These are phyloP conservation scores for Yamadazyma diddensiae DNA, from an alignment of 1,139 yeast species.

Conservation along the genomic window DNA sequence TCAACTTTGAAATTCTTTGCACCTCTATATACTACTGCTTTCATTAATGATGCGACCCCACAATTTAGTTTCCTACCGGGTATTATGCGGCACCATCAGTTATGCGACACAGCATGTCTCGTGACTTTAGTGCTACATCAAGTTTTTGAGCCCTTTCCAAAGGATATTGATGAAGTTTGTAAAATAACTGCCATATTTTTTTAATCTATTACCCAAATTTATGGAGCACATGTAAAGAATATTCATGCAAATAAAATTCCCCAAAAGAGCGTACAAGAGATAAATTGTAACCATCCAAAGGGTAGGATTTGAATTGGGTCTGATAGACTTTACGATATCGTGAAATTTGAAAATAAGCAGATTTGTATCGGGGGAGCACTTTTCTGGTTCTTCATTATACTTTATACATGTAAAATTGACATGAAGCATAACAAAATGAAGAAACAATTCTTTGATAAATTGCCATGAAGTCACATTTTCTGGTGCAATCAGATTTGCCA, in stretches of 20 bases:
- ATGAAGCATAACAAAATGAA: conserved; percentile 4
- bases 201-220: conserved; percentile 3
- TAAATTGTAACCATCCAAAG: conserved; percentile 21
- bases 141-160: conserved; percentile 7
- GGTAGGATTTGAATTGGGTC: conserved; percentile 3
- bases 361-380: conserved; percentile 11
- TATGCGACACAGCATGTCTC: conserved; percentile 2
- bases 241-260: conserved; percentile 30
- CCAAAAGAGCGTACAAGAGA: conserved; percentile 27
- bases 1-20: conserved; percentile 44
- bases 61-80: neutral
- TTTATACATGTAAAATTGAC: conserved; percentile 5
- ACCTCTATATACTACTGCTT: conserved; percentile 56
- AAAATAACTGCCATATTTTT: conserved; percentile 3
- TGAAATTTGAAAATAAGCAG: conserved; percentile 30
- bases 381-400: neutral
- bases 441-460: conserved; percentile 4
- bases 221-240: conserved; percentile 16
- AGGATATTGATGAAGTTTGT: conserved; percentile 2
- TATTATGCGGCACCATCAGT: neutral
- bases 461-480: conserved; percentile 3
- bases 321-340: conserved; percentile 15
- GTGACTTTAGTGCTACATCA: too few species aligned
- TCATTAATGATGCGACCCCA: conserved; percentile 30
- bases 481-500: conserved; percentile 5